Evolutionary conservation across 2,329 filamentous ascomycete species (phyloP), one percentile per base, ranked within the genome.

Genomic region (Clathrospora elynae): DNA sequence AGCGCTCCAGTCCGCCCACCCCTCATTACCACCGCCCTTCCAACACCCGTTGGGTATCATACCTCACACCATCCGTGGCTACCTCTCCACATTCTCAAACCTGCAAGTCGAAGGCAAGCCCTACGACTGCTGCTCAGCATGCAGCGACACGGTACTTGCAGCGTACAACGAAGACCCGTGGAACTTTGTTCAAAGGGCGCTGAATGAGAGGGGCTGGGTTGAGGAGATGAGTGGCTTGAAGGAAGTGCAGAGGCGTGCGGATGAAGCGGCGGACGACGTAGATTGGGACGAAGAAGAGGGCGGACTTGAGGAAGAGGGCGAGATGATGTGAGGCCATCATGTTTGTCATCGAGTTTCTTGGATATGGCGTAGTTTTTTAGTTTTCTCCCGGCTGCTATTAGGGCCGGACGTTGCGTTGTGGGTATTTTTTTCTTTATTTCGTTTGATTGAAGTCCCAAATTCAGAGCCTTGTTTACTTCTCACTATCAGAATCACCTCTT

Each of bases 41-140:
- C 49, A 53, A 5, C 68, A 96, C 64, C 90, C 91, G 0, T 74
- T 86, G 6, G 80, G 83, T 14, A 79, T 87, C 10, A 81, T 93
- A 0, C 88, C 89, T 1, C 89, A 95, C 66, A 87, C 89, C 52
- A 84, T 93, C 37, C 84, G 89, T 20, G 88, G 88, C 16, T 91
- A 87, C 66, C 75, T 91, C 14, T 81, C 83, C 22, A 86, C 78
- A 3, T 93, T 89, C 68, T 81, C 84, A 61, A 90, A 86, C 52
- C 77, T 91, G 46, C 76, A 86, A 24, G 84, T 93, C 53, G 82
- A 80, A 38, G 88, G 88, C 6, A 78, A 82, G 55, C 86, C 87
- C 0, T 95, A 91, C 67, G 84, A 90, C 42, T 85, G 84, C 67
- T 95, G 89, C 70, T 90, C 87, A 34, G 89, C 87, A 2, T 95